A percentile compares a stretch with the other conserved stretches of the same genome.
These are phyloP conservation scores for Dimocarpus longan DNA, from an alignment of 345 rosid genomes.

Conservation along the genomic window DNA sequence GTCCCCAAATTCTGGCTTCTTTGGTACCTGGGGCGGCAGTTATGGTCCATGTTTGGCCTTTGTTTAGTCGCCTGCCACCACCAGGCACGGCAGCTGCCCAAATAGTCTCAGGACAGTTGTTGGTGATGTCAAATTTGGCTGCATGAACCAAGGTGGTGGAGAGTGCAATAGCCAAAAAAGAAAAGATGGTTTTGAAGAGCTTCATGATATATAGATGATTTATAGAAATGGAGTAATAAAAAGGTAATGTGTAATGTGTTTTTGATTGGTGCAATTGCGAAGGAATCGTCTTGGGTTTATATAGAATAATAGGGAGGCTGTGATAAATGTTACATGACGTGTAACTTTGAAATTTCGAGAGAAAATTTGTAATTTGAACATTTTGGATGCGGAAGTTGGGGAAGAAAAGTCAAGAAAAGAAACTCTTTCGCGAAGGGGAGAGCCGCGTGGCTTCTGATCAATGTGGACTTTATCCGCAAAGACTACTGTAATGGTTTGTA, in stretches of 20 bases:
- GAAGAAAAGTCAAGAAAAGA: neutral
- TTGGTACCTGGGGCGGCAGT: neutral
- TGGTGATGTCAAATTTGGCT: neutral
- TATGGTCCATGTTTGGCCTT: neutral
- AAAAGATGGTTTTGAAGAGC: neutral
- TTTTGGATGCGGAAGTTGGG: too few relatives aligned
- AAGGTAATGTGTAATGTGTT: neutral
- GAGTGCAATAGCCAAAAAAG: neutral
- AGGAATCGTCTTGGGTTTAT: neutral
- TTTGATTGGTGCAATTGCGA: neutral
- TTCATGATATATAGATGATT: neutral
- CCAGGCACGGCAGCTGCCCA: neutral
- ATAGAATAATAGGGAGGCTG: neutral
- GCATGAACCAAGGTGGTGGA: neutral
- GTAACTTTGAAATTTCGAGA: neutral
- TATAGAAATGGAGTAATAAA: neutral
- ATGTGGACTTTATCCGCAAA: too few relatives aligned
- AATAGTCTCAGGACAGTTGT: neutral
- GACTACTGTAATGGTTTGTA: too few relatives aligned
- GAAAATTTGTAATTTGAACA: neutral
- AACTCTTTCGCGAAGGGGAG: neutral
- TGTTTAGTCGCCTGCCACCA: neutral
- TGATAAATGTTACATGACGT: neutral
- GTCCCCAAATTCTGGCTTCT: neutral
- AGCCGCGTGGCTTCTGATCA: neutral